Evolutionary conservation across 805 yeast genomes (phyloP).

Genomic region (Henningerozyma blattae): DNA sequence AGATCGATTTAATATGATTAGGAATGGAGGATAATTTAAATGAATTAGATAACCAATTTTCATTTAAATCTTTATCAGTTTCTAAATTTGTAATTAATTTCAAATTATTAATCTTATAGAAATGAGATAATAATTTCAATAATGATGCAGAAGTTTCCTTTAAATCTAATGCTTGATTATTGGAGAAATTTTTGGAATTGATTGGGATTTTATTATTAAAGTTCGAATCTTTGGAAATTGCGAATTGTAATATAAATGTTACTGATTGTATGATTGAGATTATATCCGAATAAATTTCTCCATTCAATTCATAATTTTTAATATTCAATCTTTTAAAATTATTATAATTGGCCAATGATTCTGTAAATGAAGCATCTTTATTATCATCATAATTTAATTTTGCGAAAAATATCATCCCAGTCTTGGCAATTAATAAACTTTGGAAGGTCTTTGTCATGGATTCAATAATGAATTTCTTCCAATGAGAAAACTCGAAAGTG

Average conservation of each 20-base stretch:
- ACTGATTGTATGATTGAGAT: constrained; percentile 22
- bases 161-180: constrained; percentile 4
- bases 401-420: constrained; percentile 26
- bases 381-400: constrained; percentile 5
- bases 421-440: constrained; percentile 25
- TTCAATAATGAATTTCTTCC: constrained; percentile 18
- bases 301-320: constrained; percentile 26
- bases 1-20: constrained; percentile 5
- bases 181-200: constrained; percentile 3
- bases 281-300: constrained; percentile 25
- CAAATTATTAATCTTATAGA: constrained; percentile 10
- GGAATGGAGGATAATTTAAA: constrained; percentile 14
- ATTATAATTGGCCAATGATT: constrained; percentile 23
- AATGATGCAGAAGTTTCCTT: constrained; percentile 6
- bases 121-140: constrained; percentile 4
- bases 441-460: constrained; percentile 37
- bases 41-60: constrained; percentile 11
- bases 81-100: not conserved
- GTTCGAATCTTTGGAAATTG: too few species aligned
- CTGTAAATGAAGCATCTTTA: too few species aligned
- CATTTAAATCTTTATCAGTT: constrained; percentile 1
- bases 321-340: constrained; percentile 30
- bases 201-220: too few species aligned
- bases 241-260: constrained; percentile 15
- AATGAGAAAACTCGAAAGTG: constrained; percentile 7